Conservation (phyloP, 164 flowering plant species). For the Brasenia schreberi region DNA sequence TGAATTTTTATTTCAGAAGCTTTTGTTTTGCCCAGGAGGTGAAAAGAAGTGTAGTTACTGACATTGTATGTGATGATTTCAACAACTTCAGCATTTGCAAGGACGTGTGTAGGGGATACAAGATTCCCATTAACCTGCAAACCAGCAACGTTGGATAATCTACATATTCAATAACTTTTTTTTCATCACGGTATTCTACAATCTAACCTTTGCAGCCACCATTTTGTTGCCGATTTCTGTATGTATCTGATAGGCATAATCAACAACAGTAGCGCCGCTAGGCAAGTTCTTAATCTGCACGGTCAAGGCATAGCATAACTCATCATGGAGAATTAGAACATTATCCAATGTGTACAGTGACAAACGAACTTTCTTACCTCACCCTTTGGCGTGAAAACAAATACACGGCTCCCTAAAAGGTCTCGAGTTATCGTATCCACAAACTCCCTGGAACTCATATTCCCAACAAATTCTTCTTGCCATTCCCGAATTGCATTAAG, state of each 20-base stretch:
- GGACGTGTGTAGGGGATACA: slow-evolving; percentile 79
- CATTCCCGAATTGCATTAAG: slow-evolving; percentile 98
- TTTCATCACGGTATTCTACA: not conserved
- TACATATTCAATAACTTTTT: not conserved
- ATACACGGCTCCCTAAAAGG: slow-evolving; percentile 88
- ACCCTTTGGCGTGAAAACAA: slow-evolving; percentile 96
- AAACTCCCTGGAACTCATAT: slow-evolving; percentile 97
- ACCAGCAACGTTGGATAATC: not conserved
- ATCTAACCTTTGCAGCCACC: slow-evolving; percentile 95
- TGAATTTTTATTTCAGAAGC: too few relatives aligned
- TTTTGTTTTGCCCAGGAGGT: not conserved
- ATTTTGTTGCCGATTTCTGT: slow-evolving; percentile 97
- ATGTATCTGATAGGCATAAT: slow-evolving; percentile 96
- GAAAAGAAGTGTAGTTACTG: slow-evolving; percentile 17
- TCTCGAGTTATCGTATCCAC: slow-evolving; percentile 89
- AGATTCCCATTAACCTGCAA: slow-evolving; percentile 95
- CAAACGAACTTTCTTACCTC: slow-evolving; percentile 38
- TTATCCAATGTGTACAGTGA: not conserved
- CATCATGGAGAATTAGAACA: not conserved
- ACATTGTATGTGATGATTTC: slow-evolving; percentile 89
- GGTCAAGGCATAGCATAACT: too few relatives aligned
- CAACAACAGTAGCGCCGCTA: slow-evolving; percentile 87
- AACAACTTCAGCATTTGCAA: slow-evolving; percentile 96
- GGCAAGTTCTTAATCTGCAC: slow-evolving; percentile 89
- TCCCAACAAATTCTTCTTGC: slow-evolving; percentile 99